phyloP scores from a whole-genome alignment of 2,329 filamentous ascomycete species.

The Ophiobolus disseminans region DNA sequence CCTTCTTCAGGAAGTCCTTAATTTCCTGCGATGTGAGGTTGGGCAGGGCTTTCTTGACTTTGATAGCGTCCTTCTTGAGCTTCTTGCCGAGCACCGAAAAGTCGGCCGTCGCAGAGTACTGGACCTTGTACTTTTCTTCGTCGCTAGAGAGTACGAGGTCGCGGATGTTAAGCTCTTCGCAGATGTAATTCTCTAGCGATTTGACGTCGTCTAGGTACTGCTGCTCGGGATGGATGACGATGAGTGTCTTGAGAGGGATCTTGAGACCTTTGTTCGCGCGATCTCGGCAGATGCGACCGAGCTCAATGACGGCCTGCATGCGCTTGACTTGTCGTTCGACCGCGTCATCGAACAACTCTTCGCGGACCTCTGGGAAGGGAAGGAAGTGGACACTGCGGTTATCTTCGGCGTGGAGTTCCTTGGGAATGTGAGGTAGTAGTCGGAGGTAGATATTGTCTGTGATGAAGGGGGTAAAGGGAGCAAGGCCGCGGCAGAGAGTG shows the following conservation, averaged over 20 bases:
- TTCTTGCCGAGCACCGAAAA: constrained; percentile 97
- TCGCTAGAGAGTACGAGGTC: constrained; percentile 85
- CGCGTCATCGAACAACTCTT: constrained; percentile 84
- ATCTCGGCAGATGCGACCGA: constrained; percentile 85
- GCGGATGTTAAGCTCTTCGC: constrained; percentile 88
- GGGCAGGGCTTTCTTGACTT: constrained; percentile 90
- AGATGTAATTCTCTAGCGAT: constrained; percentile 85
- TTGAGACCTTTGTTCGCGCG: constrained; percentile 85
- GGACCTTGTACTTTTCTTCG: constrained; percentile 88
- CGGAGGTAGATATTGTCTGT: constrained; percentile 92
- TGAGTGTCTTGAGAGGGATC: constrained; percentile 85
- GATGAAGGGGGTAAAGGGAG: constrained; percentile 94
- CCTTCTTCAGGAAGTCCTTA: constrained; percentile 75
- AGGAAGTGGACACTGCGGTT: constrained; percentile 91
- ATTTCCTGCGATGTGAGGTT: constrained; percentile 80
- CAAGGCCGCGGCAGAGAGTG: constrained; percentile 84
- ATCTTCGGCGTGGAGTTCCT: constrained; percentile 73
- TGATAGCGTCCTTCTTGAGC: constrained; percentile 90
- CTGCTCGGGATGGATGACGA: constrained; percentile 84
- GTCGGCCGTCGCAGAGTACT: constrained; percentile 88
- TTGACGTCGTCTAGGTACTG: constrained; percentile 87
- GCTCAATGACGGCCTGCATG: constrained; percentile 96
- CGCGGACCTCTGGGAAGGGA: constrained; percentile 83
- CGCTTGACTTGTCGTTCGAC: constrained; percentile 86
- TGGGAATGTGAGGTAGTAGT: constrained; percentile 81